Base-by-base conservation (phyloP, 352 stramenopile species). In the Globisporangium viniferum region DNA sequence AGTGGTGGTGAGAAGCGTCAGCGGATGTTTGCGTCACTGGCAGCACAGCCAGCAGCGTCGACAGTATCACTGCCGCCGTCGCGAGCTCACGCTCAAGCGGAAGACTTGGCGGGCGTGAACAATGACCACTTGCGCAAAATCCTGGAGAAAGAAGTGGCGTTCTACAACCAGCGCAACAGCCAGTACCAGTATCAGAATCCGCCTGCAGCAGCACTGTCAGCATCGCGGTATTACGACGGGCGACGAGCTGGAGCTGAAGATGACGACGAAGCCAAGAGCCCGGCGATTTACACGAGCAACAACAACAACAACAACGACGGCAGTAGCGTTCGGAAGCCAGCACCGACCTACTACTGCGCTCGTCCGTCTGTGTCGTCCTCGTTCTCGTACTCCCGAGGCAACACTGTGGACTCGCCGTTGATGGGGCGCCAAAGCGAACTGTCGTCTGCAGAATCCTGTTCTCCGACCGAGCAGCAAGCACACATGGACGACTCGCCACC, bases 61-160 rank as follows among this genome's bases (percentile, higher is more conserved):
- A 59, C 22, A 29, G 57, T 33, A 36, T 27, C 55, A 20, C 33
- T 48, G 1, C 12, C n/a, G n/a, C 20, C 33, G n/a, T 49, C 56
- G 12, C 33, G 33, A 5, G 20, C 33, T 9, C 18, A 62, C 7
- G 31, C 33, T 10, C 56, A 33, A 41, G 39, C 64, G n/a, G 33
- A 35, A 10, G 31, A 64, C 51, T 51, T 71, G 12, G 15, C 31
- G 0, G 59, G 53, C 5, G 59, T 24, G 4, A 46, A 71, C 59
- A 71, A 66, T 22, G 59, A 66, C 12, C 59, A 57, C 51, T 41
- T 71, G 49, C 66, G 59, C 39, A 66, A 57, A 27, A 71, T 71
- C 27, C 51, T 71, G 8, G 66, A 71, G 15, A 36, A 66, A 15
- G 66, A 71, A 46, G 53, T 71, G 39, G 66, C 66, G 22, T 62